phyloP scores from a whole-genome alignment of 2,329 filamentous ascomycete species.

The Arthrobotrys megalospora region DNA sequence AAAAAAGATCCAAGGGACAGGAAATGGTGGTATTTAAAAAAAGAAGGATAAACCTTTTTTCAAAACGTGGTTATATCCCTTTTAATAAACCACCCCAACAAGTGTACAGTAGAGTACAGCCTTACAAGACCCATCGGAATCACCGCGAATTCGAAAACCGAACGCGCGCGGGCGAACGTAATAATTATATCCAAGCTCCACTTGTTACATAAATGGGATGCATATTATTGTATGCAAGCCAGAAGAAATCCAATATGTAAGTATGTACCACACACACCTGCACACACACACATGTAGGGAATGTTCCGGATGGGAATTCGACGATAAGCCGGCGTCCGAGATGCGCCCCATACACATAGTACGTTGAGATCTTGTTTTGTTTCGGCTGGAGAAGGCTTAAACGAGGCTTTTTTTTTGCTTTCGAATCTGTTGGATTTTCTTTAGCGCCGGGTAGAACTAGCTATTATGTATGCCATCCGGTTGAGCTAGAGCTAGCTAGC shows the following conservation, averaged over 20 bases:
- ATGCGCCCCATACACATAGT: too few species aligned
- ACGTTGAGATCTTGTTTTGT: not conserved
- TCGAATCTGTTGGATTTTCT: not conserved
- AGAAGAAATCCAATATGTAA: too few species aligned
- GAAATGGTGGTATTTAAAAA: too few species aligned
- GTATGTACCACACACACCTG: not conserved
- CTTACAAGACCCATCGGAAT: conserved; percentile 5
- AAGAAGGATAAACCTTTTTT: too few species aligned
- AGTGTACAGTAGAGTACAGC: too few species aligned
- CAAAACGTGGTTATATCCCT: too few species aligned
- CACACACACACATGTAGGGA: conserved; percentile 19
- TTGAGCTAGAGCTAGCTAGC: not conserved
- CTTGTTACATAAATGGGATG: too few species aligned
- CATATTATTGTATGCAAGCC: too few species aligned
- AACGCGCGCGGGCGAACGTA: not conserved
- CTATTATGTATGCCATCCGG: not conserved
- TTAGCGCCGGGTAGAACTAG: not conserved
- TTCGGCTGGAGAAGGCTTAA: conserved; percentile 15
- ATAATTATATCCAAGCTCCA: not conserved
- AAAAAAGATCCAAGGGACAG: too few species aligned
- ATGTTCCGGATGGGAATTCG: not conserved
- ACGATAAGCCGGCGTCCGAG: conserved; percentile 19
- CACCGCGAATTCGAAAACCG: conserved; percentile 1
- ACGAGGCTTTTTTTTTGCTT: too few species aligned
- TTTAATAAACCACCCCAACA: too few species aligned